Evolutionary conservation across 1,284 basidiomycete species (phyloP), one percentile per base, ranked within the genome.

Genomic region (Melanopsichium pennsylvanicum): DNA sequence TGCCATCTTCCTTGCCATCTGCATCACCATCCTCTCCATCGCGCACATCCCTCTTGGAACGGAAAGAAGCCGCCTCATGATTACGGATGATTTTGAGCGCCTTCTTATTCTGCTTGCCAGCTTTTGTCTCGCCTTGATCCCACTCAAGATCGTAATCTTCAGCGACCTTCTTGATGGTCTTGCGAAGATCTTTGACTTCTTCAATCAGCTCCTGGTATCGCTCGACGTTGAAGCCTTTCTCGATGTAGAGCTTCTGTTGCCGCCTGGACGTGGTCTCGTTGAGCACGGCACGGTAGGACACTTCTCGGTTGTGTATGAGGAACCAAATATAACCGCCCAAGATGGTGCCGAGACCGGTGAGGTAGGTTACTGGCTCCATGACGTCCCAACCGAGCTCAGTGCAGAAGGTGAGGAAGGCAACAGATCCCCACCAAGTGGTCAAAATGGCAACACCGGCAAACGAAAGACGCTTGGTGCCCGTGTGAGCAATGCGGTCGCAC

Each of bases 101-200:
- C 47, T 63, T 38, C 29, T 72, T 74, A 58, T 58, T 62, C 47
- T 71, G 45, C 56, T 72, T 60, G 12, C 70, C 73, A 5, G 68
- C 48, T n/a, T 37, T 46, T 15, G 70, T 75, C 48, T 70, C 70
- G 9, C 70, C 61, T 34, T 76, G 75, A 26, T 76, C 74, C 72
- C 72, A 76, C 35, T 75, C 66, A n/a, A 75, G 57, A 32, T 75
- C 75, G 45, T 76, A 76, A 40, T 76, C 73, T 25, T 67, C 64
- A 18, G 75, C 75, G 9, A 76, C 72, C 42, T 60, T 63, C 34
- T 75, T 73, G 62, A 76, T 75, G 10, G 57, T 57, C 35, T 49
- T 57, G 29, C 75, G 57, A 31, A 76, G 55, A 26, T 73, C 68
- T 33, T 74, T 76, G 52, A 60, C 73, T 13, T 76, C 73, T 18